Conservation (phyloP, 2,329 filamentous ascomycete genomes). For the Phaeoacremonium minimum region DNA sequence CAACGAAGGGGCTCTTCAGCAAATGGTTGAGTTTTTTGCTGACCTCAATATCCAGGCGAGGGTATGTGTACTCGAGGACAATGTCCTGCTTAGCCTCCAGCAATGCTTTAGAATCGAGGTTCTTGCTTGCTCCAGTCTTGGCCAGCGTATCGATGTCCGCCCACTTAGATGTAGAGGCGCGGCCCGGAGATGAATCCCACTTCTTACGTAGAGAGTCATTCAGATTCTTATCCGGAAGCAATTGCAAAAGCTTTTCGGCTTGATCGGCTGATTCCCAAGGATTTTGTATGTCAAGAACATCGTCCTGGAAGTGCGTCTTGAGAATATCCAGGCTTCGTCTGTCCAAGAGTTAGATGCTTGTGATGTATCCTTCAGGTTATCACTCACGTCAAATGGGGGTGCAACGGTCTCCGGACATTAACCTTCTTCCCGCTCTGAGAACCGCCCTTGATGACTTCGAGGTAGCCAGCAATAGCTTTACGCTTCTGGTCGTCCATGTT, state of each 20-base stretch:
- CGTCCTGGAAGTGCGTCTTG: conserved; percentile 76
- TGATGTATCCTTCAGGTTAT: neutral
- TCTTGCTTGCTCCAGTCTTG: conserved; percentile 67
- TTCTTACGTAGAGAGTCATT: conserved; percentile 80
- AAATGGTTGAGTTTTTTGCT: conserved; percentile 98
- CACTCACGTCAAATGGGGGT: conserved; percentile 76
- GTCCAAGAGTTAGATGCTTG: neutral
- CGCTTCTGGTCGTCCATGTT: conserved; percentile 82
- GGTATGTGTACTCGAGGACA: conserved; percentile 95
- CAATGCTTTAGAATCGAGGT: conserved; percentile 68
- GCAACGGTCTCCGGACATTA: conserved; percentile 77
- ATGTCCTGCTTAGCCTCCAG: conserved; percentile 93
- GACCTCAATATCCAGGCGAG: conserved; percentile 92
- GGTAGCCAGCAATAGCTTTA: conserved; percentile 79
- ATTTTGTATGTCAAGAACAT: conserved; percentile 80
- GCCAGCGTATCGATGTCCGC: conserved; percentile 86
- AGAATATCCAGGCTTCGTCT: conserved; percentile 83
- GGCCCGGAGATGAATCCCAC: conserved; percentile 80
- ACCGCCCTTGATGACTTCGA: conserved; percentile 86
- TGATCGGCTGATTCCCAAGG: conserved; percentile 72
- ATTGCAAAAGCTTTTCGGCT: conserved; percentile 72
- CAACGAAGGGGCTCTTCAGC: conserved; percentile 93
- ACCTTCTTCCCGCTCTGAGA: conserved; percentile 83
- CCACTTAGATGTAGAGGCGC: conserved; percentile 81
- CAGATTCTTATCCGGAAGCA: conserved; percentile 77